Conservation (phyloP, 441 rosid genomes). For the Erodium moschatum region DNA sequence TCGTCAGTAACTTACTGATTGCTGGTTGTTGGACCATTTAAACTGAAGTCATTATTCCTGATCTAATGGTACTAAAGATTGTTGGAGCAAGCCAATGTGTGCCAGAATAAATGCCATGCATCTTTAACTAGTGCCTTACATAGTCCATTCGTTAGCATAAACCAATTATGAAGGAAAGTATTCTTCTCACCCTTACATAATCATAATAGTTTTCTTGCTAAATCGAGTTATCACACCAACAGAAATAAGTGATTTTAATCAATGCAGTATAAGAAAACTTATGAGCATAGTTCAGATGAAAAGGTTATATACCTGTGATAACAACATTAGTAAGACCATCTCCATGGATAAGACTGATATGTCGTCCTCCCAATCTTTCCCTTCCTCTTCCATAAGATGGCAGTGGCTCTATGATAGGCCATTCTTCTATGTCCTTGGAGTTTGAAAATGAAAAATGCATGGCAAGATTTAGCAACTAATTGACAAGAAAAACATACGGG, state of each 20-base stretch:
- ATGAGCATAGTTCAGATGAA: not conserved
- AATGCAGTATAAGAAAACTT: not conserved
- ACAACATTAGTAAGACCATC: slow-evolving; percentile 66
- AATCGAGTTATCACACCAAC: not conserved
- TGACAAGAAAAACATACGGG: slow-evolving; percentile 1
- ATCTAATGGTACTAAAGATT: not conserved
- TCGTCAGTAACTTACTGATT: not conserved
- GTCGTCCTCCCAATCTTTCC: slow-evolving; percentile 85
- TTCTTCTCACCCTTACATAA: not conserved
- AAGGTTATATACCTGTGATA: slow-evolving; percentile 43
- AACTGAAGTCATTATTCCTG: not conserved
- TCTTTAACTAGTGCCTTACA: not conserved
- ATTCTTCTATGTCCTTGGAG: slow-evolving; percentile 53
- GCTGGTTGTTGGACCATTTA: not conserved
- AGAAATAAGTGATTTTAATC: not conserved
- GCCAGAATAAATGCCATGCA: not conserved
- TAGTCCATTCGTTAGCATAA: too few relatives aligned
- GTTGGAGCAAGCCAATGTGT: not conserved
- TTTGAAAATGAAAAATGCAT: slow-evolving; percentile 9
- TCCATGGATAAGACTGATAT: slow-evolving; percentile 91
- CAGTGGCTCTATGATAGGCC: slow-evolving; percentile 81
- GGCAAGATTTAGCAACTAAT: slow-evolving; percentile 11
- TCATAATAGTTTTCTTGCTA: not conserved
- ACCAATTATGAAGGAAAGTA: not conserved
- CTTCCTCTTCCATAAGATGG: slow-evolving; percentile 99